Evolutionary conservation across 1,139 yeast genomes (phyloP).

Genomic region (Keqinozyma sinolaborantium): DNA sequence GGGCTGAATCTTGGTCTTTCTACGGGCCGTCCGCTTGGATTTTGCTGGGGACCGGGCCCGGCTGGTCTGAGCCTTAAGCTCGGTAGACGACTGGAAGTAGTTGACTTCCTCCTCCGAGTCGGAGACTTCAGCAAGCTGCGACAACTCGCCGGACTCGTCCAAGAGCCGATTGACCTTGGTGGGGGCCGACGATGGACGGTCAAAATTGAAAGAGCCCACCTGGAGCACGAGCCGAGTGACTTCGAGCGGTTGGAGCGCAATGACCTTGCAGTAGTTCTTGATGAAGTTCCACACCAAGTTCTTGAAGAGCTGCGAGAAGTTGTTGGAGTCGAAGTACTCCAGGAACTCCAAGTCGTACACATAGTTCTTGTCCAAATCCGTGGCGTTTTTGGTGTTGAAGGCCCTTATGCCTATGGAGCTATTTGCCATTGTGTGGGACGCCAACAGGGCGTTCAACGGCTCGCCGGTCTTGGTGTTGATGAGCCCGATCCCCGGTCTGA

Average conservation of each 20-base stretch:
- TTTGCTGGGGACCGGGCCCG: slow-evolving; percentile 5
- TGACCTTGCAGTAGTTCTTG: slow-evolving; percentile 62
- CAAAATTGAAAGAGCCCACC: slow-evolving; percentile 57
- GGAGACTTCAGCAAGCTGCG: slow-evolving; percentile 11
- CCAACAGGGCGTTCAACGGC: slow-evolving; percentile 27
- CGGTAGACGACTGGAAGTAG: slow-evolving; percentile 43
- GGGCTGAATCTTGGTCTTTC: slow-evolving; percentile 47
- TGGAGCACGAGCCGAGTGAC: slow-evolving; percentile 76
- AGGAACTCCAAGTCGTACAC: slow-evolving; percentile 63
- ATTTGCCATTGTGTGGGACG: slow-evolving; percentile 4
- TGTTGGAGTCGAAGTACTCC: slow-evolving; percentile 61
- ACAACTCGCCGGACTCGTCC: slow-evolving; percentile 8
- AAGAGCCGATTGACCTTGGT: slow-evolving; percentile 6
- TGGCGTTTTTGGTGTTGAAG: slow-evolving; percentile 1
- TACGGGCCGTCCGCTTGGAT: slow-evolving; percentile 6
- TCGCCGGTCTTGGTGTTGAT: slow-evolving; percentile 36
- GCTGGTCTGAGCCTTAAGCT: slow-evolving; percentile 4
- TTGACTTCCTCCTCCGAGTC: slow-evolving; percentile 50
- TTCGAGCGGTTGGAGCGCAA: slow-evolving; percentile 86
- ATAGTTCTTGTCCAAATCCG: slow-evolving; percentile 37
- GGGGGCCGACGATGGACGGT: slow-evolving; percentile 5
- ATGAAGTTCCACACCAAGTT: slow-evolving; percentile 59
- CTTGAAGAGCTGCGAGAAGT: slow-evolving; percentile 50
- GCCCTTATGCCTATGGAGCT: background rate
- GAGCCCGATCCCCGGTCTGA: slow-evolving; percentile 59